Base-by-base conservation (phyloP, 2,329 filamentous ascomycete species). In the Chrysoporthe deuterocubensis region DNA sequence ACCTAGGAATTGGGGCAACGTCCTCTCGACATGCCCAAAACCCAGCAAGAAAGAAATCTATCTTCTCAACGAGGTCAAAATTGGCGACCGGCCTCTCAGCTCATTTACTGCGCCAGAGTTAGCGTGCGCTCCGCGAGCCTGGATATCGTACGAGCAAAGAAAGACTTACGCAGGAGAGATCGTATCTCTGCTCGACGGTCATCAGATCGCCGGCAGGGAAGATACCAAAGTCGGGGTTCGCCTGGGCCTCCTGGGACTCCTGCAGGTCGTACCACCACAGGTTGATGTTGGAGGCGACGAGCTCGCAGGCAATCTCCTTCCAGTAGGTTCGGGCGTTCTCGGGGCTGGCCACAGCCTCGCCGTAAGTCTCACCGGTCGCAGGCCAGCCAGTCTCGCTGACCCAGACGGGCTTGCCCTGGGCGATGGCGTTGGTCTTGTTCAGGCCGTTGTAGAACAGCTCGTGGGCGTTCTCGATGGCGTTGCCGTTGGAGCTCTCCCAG, bases 401-500 rank as follows among this genome's bases (percentile, higher is more conserved):
- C 67, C 67, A 70, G 9, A 70, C 69, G 14, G 69, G 69, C 67
- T 70, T 70, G 67, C 64, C 69, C 54, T 65, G 58, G 72, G 83
- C 82, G 59, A 82, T 85, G 48, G 77, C 81, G 62, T 79, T 59
- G 70, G 81, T 80, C 63, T 79, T 79, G 59, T 82, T 73, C 74
- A 78, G 84, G 56, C 83, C 83, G 66, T 73, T 74, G 76, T 84
- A 80, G 80, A 90, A 91, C 64, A 89, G 82, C 65, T 78, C 75
- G 69, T 79, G 81, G 8, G 84, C 81, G 74, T 87, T 84, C 66
- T 84, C 81, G 73, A 90, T 89, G 73, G 73, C 70, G 79, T 88
- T 88, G 76, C 79, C 78, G 77, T 85, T 82, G 74, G 77, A 82
- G 74, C 79, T 82, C 80, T 91, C 85, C 80, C 88, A 91, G 82